Base-by-base conservation (phyloP, 2,329 filamentous ascomycete species). In the Elsinoe necatrix region DNA sequence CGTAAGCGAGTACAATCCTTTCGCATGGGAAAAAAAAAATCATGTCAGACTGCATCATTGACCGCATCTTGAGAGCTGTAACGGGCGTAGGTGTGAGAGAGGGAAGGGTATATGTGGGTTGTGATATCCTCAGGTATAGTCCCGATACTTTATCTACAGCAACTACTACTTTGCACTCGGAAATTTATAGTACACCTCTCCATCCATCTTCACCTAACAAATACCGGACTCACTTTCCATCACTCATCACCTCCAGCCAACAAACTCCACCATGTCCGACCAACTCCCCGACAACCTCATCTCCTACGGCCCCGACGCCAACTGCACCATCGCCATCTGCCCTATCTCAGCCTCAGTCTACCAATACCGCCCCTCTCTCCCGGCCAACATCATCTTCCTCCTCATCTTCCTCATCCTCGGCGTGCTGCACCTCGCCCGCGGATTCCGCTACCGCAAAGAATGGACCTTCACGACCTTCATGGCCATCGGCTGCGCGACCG, bases 381-480 rank as follows among this genome's bases (percentile, higher is more conserved):
- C 69, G 8, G 78, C 78, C 58, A 85, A 85, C 63, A 68, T 72
- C 45, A 58, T 73, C 47, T 81, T 82, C 62, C 59, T 77, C 1
- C 75, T 67, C 34, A 61, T 84, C 35, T 85, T 82, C 63, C 66
- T 62, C 47, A 29, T 77, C 37, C 62, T 75, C 4, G 12, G 80
- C 42, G 64, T 69, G 27, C 73, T 72, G 62, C 61, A 78, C 23
- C 59, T 66, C 37, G 70, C 69, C 41, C 75, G 74, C 59, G 72
- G 68, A 29, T 55, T 74, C 50, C 75, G 71, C 8, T 75, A 77
- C 55, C 72, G 71, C 52, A 45, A 45, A 25, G 79, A 75, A 9
- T 74, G 73, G 57, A 72, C 71, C 50, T 84, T 82, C 68, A 71
- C 72, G 55, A 61, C 77, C n/a, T 75, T 77, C 43, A 77, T 86